These are phyloP conservation scores for Cordyceps cicadae DNA, from an alignment of 2,329 filamentous ascomycete genomes.

Conservation along the genomic window DNA sequence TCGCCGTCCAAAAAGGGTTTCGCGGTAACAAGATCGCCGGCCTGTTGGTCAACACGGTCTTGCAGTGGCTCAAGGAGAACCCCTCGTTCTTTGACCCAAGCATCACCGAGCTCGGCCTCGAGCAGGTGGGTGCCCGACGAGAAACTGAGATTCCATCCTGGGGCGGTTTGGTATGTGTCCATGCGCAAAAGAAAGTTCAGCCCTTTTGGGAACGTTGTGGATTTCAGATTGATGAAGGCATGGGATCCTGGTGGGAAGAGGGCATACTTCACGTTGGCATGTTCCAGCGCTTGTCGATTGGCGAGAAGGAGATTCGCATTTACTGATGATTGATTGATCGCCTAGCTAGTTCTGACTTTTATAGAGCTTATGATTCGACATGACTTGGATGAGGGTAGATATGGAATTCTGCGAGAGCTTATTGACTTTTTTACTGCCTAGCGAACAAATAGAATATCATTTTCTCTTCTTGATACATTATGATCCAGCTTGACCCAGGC, in stretches of 20 bases:
- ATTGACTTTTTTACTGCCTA: background rate
- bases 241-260: constrained; percentile 77
- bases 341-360: background rate
- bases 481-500: too few species aligned
- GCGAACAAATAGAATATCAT: background rate
- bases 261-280: constrained; percentile 81
- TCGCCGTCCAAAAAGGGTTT: constrained; percentile 61
- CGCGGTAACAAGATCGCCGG: constrained; percentile 57
- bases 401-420: background rate
- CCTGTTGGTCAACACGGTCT: constrained; percentile 56
- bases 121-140: constrained; percentile 31
- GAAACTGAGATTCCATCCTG: constrained; percentile 47
- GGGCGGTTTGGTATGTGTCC: constrained; percentile 68
- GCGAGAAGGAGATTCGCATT: constrained; percentile 19
- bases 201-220: constrained; percentile 62
- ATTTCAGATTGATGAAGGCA: constrained; percentile 62
- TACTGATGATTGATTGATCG: constrained; percentile 12
- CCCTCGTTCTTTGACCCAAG: constrained; percentile 46
- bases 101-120: constrained; percentile 36
- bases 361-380: constrained; percentile 3
- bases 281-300: constrained; percentile 47
- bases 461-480: too few species aligned
- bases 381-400: background rate
- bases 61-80: constrained; percentile 60
- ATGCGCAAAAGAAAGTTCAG: constrained; percentile 64